These are phyloP conservation scores for Casuarina equisetifolia DNA, from an alignment of 306 rosid genomes.

Conservation along the genomic window DNA sequence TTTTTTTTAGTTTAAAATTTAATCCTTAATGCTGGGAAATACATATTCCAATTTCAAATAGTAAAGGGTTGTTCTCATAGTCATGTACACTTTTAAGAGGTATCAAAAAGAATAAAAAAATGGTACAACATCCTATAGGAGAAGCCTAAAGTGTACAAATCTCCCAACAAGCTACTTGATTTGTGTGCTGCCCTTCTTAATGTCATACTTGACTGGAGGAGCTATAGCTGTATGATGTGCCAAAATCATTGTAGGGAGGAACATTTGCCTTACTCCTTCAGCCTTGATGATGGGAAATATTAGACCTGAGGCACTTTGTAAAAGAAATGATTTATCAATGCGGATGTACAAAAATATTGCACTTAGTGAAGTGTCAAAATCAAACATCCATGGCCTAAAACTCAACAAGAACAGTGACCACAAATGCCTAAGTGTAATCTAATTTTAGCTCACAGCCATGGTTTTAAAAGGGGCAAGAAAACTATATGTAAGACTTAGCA, in stretches of 20 bases:
- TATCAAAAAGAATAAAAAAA: background rate
- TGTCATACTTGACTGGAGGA: conserved; percentile 14
- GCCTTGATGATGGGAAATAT: conserved; percentile 60
- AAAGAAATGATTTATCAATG: background rate
- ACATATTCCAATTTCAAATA: background rate
- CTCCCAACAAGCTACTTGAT: background rate
- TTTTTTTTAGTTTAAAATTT: no score
- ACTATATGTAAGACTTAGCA: background rate
- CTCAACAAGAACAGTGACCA: no score
- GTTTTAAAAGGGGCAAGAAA: background rate
- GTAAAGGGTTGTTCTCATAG: background rate
- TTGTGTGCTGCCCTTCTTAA: background rate
- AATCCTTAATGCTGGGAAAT: no score
- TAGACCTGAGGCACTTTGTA: conserved; percentile 48
- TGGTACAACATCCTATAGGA: background rate
- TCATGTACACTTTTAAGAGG: background rate
- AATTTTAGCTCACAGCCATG: background rate
- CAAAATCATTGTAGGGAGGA: conserved; percentile 40
- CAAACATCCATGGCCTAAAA: background rate
- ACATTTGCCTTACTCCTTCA: conserved; percentile 54
- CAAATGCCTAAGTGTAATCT: background rate
- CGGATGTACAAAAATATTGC: background rate
- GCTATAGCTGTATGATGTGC: conserved; percentile 35
- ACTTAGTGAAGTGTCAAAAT: background rate
- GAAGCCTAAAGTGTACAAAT: background rate